Evolutionary conservation across 164 flowering plant species (phyloP), one percentile per base, ranked within the genome.

Genomic region (Stephania cephalantha): DNA sequence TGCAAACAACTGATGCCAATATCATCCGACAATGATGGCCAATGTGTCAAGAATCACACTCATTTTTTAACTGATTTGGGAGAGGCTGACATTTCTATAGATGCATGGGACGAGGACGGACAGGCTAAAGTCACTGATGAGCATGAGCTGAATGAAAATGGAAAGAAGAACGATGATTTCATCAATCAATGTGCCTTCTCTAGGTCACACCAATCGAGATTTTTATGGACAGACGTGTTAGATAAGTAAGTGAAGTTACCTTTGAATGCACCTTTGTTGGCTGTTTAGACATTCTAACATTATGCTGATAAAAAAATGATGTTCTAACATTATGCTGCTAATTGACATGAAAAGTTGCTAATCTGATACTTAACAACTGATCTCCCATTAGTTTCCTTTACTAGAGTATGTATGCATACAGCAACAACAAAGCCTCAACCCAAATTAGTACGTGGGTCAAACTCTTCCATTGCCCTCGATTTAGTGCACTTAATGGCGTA

Each of bases 161-260:
- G 6, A 42, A 73, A 73, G 13, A 76, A 73, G 69, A 74, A 65
- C 35, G 71, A 69, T 81, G 79, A 83, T 68, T 74, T 77, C 71
- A 72, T 81, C 58, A 78, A 75, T 45, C 82, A 81, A 68, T 75
- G 77, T 81, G 78, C 85, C 25, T 76, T 79, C 71, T 55, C 87
- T 74, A 84, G 79, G 78, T 72, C 85, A 61, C 95, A 88, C 9
- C 81, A 71, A 70, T 81, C 72, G 77, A 91, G 83, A 78, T 90
- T 86, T 81, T 78, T 74, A 35, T 95, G 99, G 97, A 85, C 91
- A 64, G 94, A 90, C 68, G 79, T 77, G 73, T 85, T 89, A 52
- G 98, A 95, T 70, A 90, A 94, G 98, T 92, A 87, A 82, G 7
- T 29, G 63, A 72, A 93, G 98, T 92, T 86, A 82, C 6, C 20